Evolutionary conservation across 768 basidiomycete species (phyloP), one percentile per base, ranked within the genome.

Genomic region (Xerocomellus amylosporus): DNA sequence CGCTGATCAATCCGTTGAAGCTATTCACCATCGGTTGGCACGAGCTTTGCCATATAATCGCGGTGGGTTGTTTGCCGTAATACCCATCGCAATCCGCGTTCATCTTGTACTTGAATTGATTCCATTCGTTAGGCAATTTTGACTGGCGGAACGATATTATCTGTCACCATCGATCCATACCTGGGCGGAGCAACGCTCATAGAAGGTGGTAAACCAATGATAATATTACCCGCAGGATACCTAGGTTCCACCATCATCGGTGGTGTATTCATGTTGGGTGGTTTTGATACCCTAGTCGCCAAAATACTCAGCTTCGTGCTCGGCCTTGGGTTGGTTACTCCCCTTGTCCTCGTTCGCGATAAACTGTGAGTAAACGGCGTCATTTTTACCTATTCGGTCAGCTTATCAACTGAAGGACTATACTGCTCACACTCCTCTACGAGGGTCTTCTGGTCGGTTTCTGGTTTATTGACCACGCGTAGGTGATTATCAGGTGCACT

Each of bases 401-500:
- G 31, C 59, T 69, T 28, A 63, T 49, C 54, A 31, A 22, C 42
- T 47, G 10, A 69, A 97, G 94, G 55, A 96, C 94, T 24, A 93
- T 95, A 61, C 55, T 88, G 10, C 79, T 96, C 39, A 94, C 91
- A 22, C 62, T 90, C 22, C 68, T 85, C 10, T 95, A 92, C 62
- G 93, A 97, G 70, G 93, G 82, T 9, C 73, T 97, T 22, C 76
- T 98, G 44, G 81, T 98, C 53, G 94, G 91, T 0, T 90, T 98
- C 60, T 97, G 95, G 94, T 97, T 96, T 68, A 84, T 94, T 41
- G 92, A 87, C 65, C 95, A 98, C 69, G 93, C 79, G 92, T 88
- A 70, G 60, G 86, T 78, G 49, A 58, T 52, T 19, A 20, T 44
- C 26, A 17, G 39, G 36, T 38, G 28, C 19, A 24, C 45, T 59